Evolutionary conservation across 2,329 filamentous ascomycete species (phyloP).

Genomic region (Exophiala dermatitidis): DNA sequence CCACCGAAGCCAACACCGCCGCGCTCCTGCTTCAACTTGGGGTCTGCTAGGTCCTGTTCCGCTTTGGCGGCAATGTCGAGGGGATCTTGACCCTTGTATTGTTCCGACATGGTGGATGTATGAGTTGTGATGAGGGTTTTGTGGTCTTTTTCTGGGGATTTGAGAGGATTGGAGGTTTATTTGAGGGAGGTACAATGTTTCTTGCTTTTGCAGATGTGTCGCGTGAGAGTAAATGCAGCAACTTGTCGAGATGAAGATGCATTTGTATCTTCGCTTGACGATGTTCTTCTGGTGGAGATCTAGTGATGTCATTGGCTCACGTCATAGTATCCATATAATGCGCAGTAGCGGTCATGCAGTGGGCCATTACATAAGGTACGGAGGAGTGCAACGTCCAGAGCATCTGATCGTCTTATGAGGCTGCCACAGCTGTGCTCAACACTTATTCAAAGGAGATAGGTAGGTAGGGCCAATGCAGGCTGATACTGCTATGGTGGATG

Average conservation of each 20-base stretch:
- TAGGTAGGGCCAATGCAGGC: too few relatives aligned
- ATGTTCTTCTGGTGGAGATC: background rate
- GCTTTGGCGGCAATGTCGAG: constrained; percentile 30
- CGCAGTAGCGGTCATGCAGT: too few relatives aligned
- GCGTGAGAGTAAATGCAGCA: too few relatives aligned
- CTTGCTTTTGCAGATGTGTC: background rate
- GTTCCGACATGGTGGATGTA: constrained; percentile 13
- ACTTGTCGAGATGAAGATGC: background rate
- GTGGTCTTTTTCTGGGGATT: background rate
- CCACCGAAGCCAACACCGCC: constrained; percentile 31
- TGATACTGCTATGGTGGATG: too few relatives aligned
- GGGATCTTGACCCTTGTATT: constrained; percentile 23
- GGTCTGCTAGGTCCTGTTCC: constrained; percentile 37
- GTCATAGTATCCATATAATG: background rate
- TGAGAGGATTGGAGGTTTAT: background rate
- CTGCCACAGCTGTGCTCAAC: too few relatives aligned
- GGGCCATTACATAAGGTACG: too few relatives aligned
- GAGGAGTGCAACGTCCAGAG: too few relatives aligned
- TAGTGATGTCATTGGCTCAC: constrained; percentile 9
- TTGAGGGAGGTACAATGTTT: background rate
- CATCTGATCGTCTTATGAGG: too few relatives aligned
- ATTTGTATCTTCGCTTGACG: background rate
- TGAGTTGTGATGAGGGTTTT: too few relatives aligned
- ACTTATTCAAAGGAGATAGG: too few relatives aligned
- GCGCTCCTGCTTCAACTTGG: constrained; percentile 32